A percentile compares a stretch with the other conserved stretches of the same genome.
Evolutionary conservation across 2,329 filamentous ascomycete genomes (phyloP).

Genomic region (Penicillium palitans): DNA sequence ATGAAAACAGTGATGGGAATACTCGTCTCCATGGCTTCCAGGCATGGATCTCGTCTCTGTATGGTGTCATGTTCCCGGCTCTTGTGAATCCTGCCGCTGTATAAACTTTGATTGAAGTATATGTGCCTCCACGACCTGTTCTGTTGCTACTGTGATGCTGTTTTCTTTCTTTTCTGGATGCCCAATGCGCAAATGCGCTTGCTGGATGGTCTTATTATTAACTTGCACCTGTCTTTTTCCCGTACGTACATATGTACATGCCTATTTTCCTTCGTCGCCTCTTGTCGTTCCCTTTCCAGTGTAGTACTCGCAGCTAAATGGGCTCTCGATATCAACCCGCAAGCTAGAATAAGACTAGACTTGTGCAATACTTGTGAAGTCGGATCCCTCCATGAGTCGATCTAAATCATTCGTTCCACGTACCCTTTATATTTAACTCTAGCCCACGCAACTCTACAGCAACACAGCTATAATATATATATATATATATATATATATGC

Average conservation of each 20-base stretch:
- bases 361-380: not conserved
- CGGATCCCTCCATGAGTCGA: not conserved
- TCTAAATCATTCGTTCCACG: not conserved
- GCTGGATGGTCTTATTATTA: not conserved
- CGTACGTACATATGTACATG: not conserved
- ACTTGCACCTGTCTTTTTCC: not conserved
- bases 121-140: not conserved
- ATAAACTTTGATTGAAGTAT: not conserved
- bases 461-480: not conserved
- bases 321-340: not conserved
- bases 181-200: not conserved
- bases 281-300: not conserved
- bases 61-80: constrained; percentile 1
- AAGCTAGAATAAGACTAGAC: not conserved
- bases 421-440: not conserved
- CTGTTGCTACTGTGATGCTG: not conserved
- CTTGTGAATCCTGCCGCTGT: not conserved
- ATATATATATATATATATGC: not conserved
- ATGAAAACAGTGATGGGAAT: not conserved
- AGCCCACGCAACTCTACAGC: not conserved
- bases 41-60: constrained; percentile 5
- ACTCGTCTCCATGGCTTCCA: not conserved
- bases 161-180: not conserved
- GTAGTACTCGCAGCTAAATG: not conserved
- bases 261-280: too few species aligned